Base-by-base conservation (phyloP, 805 yeast species). In the Metschnikowia noctiluminum region DNA sequence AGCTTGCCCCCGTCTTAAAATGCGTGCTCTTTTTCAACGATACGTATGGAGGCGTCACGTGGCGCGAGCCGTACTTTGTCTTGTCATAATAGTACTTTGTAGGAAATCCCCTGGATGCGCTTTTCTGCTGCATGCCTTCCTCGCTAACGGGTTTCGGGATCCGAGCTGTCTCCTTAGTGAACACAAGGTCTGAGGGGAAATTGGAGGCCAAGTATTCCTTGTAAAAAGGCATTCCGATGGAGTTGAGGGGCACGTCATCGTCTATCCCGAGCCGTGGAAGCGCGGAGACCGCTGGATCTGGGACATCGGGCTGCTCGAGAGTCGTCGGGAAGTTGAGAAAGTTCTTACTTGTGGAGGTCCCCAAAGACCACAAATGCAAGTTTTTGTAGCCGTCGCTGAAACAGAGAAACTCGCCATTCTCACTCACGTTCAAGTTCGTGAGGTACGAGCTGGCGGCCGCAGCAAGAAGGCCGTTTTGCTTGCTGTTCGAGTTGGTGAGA, bases 141-240 rank as follows among this genome's bases (percentile, higher is more conserved):
- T 76, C 70, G 52, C 82, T 86, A 26, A 83, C 73, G 11, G 68
- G 67, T 11, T 66, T 66, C 0, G 90, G 83, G 5, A 86, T 68
- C 48, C 81, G 80, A 1, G 95, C 89, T 2, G 71, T 62, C 54
- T 80, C 81, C 68, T 49, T 77, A 42, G 79, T 76, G 61, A 87
- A 89, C 7, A 80, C 71, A 51, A 76, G 64, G 37, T 84, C 83
- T 1, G 75, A 61, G 0, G 92, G 86, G 89, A 91, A 92, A 12
- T 88, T 84, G 0, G 97, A 89, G 8, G 91, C 71, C 14, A 94
- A 74, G 46, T 78, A 78, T 38, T 85, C 87, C 47, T 81, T 81
- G 64, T 89, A 94, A 58, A 84, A 89, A 0, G 99, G 98, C 79
- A 94, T 70, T 9, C 97, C 97, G 2, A 94, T 73, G 1, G 81